Evolutionary conservation across 768 basidiomycete species (phyloP), one percentile per base, ranked within the genome.

Genomic region (Hirschioporus abietinus): DNA sequence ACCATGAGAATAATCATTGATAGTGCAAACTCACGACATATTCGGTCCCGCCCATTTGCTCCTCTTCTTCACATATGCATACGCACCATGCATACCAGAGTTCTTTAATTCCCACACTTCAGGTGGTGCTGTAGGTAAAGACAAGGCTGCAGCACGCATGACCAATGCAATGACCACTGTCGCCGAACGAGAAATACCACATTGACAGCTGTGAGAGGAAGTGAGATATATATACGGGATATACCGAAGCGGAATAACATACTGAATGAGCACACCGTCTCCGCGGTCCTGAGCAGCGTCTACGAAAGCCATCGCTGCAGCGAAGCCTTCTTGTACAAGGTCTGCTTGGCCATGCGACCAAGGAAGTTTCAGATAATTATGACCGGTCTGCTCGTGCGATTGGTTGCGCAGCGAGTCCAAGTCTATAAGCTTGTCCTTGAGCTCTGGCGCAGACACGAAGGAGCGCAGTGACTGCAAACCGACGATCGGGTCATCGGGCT

Each of bases 311-410:
- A 95, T 93, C 6, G 90, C 95, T 8, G 81, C 83, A 63, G 86
- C 86, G 77, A 95, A 94, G 62, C 93, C 93, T 57, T 85, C 78
- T 1, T 86, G 77, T 70, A 94, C 92, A 52, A 96, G 86, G 75
- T 96, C 90, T 66, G 90, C 84, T 77, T 96, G 92, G n/a, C 95
- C 95, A 74, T 96, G 95, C 25, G 93, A 95, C 95, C 95, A 96
- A 64, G 84, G 84, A 27, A 96, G 85, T 76, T 93, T 94, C 77
- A 94, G 88, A 74, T 96, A 95, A 76, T 93, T 87, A 20, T 87
- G 86, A 57, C 65, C 67, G 27, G 62, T 67, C 60, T 57, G 60
- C 52, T 60, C 66, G 52, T 30, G 42, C 24, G 25, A 52, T 20
- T 20, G 42, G 1, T 52, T 52, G 12, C 15, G 20, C 42, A 52